Evolutionary conservation across 2,329 filamentous ascomycete species (phyloP), one percentile per base, ranked within the genome.

Genomic region (Cordyceps javanica): DNA sequence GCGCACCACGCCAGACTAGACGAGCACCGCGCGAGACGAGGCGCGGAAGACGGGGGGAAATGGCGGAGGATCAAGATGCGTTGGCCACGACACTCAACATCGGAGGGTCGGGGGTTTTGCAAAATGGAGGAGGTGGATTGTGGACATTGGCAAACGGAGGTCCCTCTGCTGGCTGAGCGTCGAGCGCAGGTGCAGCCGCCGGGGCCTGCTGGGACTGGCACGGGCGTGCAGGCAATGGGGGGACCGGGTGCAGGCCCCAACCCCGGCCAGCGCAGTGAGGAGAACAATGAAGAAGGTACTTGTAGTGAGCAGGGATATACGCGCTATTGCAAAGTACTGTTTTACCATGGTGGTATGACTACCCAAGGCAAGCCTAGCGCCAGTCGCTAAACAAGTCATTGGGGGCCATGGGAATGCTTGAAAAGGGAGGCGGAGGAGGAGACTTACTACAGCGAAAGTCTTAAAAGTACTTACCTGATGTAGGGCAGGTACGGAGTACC

Each of bases 101-200:
- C 53, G 53, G 53, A 46, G 53, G 32, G 41, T 48, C 49, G 49
- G 52, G 30, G 52, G 38, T 28, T 53, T 45, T 55, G 51, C 39
- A 55, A 48, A 55, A 55, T 55, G 42, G 53, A 55, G 53, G 32
- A 46, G 42, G 32, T 32, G 42, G 42, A 55, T n/a, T 32, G 51
- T 45, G 53, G 42, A 19, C 53, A 45, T 26, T 34, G 51, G 30
- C 38, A 52, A 50, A 50, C 48, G 48, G 48, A 50, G 48, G 46
- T 49, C 28, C n/a, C 44, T 6, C n/a, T 5, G 44, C 46, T 49
- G 45, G 32, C 51, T 54, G 39, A 42, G n/a, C 36, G 38, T 25
- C 19, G 19, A 36, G 11, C 5, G 44, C 41, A 48, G 54, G 32
- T 19, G 34, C 34, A 28, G 25, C 34, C 14, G 48, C 34, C 42